Evolutionary conservation across 257 asterid genomes (phyloP).

Genomic region (Jacaranda copaia): DNA sequence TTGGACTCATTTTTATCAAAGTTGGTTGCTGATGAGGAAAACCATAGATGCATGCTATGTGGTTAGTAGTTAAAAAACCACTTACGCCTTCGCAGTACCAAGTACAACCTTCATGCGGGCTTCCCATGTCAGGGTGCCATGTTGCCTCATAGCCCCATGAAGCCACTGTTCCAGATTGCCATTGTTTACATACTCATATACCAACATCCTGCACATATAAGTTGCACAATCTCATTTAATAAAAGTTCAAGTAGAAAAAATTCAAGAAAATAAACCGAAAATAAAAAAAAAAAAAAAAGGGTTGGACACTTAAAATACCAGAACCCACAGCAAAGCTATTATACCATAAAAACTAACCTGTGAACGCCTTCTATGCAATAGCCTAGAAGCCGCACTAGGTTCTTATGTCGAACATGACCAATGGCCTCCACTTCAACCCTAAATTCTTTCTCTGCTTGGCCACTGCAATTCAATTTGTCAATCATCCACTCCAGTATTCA

Average conservation of each 20-base stretch:
- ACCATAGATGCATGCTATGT: neutral
- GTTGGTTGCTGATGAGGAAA: neutral
- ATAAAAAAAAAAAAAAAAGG: too few relatives aligned
- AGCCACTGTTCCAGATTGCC: slow-evolving; percentile 99
- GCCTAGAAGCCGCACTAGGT: slow-evolving; percentile 94
- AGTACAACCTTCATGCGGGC: slow-evolving; percentile 94
- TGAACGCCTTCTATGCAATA: slow-evolving; percentile 98
- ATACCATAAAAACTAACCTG: slow-evolving; percentile 55
- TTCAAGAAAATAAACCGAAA: slow-evolving; percentile 1
- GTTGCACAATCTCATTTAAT: slow-evolving; percentile 12
- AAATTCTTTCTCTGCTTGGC: slow-evolving; percentile 97
- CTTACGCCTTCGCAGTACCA: slow-evolving; percentile 99
- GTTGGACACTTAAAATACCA: neutral
- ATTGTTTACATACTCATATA: slow-evolving; percentile 89
- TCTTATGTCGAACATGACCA: slow-evolving; percentile 97
- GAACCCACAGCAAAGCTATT: neutral
- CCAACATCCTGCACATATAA: slow-evolving; percentile 76
- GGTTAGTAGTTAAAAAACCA: slow-evolving; percentile 27
- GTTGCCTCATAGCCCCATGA: slow-evolving; percentile 92
- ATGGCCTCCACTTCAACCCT: slow-evolving; percentile 97
- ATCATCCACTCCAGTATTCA: slow-evolving; percentile 16
- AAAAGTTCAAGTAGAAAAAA: slow-evolving; percentile 16
- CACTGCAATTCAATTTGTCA: slow-evolving; percentile 56
- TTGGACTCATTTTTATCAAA: neutral
- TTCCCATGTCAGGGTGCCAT: slow-evolving; percentile 91